These are phyloP conservation scores for Selenicereus undatus DNA, from an alignment of 148 eudicot genomes.

Conservation along the genomic window DNA sequence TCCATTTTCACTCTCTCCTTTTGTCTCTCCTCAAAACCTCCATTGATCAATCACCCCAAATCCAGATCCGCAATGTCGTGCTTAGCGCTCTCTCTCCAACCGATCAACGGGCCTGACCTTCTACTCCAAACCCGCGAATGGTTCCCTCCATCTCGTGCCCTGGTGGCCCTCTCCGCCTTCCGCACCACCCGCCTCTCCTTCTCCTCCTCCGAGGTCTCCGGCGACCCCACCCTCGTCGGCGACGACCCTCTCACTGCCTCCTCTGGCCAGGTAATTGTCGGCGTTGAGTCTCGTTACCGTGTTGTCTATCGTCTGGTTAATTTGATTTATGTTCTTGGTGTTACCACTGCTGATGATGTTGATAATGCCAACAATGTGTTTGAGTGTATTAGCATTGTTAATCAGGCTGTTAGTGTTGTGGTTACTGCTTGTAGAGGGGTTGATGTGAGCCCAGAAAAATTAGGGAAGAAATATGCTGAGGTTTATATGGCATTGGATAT, in stretches of 20 bases:
- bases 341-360: slow-evolving; percentile 68
- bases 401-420: slow-evolving; percentile 76
- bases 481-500: slow-evolving; percentile 93
- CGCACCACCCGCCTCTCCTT: slow-evolving; percentile 70
- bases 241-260: slow-evolving; percentile 93
- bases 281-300: slow-evolving; percentile 68
- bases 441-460: slow-evolving; percentile 76
- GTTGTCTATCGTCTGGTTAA: slow-evolving; percentile 87
- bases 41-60: slow-evolving; percentile 12
- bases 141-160: slow-evolving; percentile 95
- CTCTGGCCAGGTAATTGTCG: slow-evolving; percentile 85
- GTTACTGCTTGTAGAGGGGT: slow-evolving; percentile 82
- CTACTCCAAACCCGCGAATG: slow-evolving; percentile 96
- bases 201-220: slow-evolving; percentile 48
- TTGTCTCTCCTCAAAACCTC: slow-evolving; percentile 4
- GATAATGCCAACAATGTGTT: slow-evolving; percentile 47
- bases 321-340: slow-evolving; percentile 76
- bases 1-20: background rate
- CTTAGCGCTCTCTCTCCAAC: slow-evolving; percentile 85
- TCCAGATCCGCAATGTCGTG: slow-evolving; percentile 53
- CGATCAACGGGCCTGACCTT: slow-evolving; percentile 78
- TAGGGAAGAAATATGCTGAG: slow-evolving; percentile 80
- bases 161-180: slow-evolving; percentile 77
- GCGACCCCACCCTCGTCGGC: slow-evolving; percentile 62
- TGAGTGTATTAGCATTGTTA: slow-evolving; percentile 83